These are phyloP conservation scores for Cutaneotrichosporon daszewskae DNA, from an alignment of 1,284 basidiomycete genomes.

Conservation along the genomic window DNA sequence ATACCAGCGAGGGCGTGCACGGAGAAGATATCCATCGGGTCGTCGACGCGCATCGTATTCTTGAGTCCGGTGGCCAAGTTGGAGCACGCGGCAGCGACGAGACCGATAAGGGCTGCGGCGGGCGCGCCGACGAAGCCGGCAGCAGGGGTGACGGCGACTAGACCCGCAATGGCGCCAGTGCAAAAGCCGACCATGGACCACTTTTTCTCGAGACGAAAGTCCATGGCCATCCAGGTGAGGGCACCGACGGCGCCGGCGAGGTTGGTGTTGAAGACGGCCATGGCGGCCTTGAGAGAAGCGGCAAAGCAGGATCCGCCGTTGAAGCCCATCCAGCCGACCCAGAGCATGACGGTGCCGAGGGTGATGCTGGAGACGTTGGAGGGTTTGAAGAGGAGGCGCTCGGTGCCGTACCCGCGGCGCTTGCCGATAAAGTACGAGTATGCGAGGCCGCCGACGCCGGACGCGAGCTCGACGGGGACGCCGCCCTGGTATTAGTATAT, in stretches of 20 bases:
- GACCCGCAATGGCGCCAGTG: constrained; percentile 57
- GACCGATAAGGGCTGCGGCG: constrained; percentile 64
- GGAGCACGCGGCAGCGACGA: constrained; percentile 66
- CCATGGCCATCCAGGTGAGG: constrained; percentile 81
- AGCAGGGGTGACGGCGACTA: constrained; percentile 76
- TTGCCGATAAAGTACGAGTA: constrained; percentile 64
- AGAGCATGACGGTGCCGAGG: constrained; percentile 83
- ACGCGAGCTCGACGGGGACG: constrained; percentile 88
- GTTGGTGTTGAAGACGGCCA: constrained; percentile 85
- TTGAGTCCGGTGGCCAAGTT: constrained; percentile 82
- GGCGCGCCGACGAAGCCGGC: constrained; percentile 48
- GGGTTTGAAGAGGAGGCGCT: constrained; percentile 81
- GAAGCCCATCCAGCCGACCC: constrained; percentile 97
- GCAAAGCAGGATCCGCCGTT: constrained; percentile 71
- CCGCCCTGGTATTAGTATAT: constrained; percentile 69
- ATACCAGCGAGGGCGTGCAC: constrained; percentile 88
- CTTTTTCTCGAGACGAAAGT: constrained; percentile 74
- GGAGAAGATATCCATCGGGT: constrained; percentile 66
- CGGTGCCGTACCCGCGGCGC: constrained; percentile 62
- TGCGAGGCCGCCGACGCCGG: constrained; percentile 77
- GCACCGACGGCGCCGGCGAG: constrained; percentile 54
- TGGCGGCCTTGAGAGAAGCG: constrained; percentile 79
- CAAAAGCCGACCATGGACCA: constrained; percentile 81
- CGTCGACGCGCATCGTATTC: constrained; percentile 49
- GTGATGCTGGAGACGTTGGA: constrained; percentile 78